These are phyloP conservation scores for Filobasidium wieringae DNA, from an alignment of 768 basidiomycete genomes.

Conservation along the genomic window DNA sequence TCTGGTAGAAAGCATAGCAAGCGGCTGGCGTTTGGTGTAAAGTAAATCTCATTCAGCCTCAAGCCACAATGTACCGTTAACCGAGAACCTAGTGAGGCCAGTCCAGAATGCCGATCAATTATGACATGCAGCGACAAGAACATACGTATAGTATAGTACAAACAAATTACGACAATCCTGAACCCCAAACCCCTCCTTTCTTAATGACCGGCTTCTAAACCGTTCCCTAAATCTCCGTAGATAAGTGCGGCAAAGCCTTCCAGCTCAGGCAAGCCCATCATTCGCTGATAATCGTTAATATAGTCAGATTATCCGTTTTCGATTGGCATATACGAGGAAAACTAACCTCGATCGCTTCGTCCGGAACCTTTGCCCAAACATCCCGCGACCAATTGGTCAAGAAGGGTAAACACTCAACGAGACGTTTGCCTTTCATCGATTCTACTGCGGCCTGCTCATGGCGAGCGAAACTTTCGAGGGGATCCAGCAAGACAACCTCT, in stretches of 20 bases:
- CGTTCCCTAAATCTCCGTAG: conserved; percentile 29
- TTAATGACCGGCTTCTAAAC: background rate
- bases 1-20: background rate
- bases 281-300: conserved; percentile 13
- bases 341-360: conserved; percentile 32
- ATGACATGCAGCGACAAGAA: no score
- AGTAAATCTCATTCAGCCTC: no score
- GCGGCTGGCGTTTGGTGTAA: background rate
- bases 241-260: conserved; percentile 33
- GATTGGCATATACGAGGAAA: background rate
- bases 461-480: conserved; percentile 28
- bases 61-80: no score
- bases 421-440: conserved; percentile 42
- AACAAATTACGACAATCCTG: no score
- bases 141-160: no score
- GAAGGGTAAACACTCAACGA: conserved; percentile 70
- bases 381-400: conserved; percentile 59
- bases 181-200: no score
- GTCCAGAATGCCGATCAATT: no score
- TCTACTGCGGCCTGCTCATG: conserved; percentile 1
- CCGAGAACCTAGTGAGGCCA: no score
- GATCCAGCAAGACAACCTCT: conserved; percentile 26
- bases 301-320: background rate
- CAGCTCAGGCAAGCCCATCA: conserved; percentile 24
- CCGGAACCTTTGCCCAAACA: conserved; percentile 32